Evolutionary conservation across 345 rosid species (phyloP).

Genomic region (Eucalyptus urophylla): DNA sequence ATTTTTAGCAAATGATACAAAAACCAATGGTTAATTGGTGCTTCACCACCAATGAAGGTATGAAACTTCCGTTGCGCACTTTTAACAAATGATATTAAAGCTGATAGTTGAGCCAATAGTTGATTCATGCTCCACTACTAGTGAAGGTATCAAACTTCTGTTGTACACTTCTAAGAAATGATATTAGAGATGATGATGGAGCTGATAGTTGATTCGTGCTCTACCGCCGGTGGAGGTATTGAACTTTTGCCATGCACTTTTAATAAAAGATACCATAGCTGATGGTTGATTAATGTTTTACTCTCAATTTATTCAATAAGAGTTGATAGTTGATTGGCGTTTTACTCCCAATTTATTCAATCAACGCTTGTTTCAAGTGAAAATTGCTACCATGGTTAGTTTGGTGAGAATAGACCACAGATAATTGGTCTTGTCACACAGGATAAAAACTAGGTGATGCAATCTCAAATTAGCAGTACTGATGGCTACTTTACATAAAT

Average conservation of each 20-base stretch:
- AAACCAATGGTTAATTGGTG: not conserved
- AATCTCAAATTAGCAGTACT: too few species aligned
- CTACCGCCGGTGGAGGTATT: not conserved
- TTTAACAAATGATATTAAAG: too few species aligned
- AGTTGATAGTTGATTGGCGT: too few species aligned
- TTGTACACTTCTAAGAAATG: too few species aligned
- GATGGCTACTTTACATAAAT: too few species aligned
- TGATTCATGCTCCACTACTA: too few species aligned
- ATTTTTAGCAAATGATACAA: not conserved
- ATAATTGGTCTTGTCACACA: too few species aligned
- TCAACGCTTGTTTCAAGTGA: rapidly evolving
- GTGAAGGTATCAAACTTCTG: too few species aligned
- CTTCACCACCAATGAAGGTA: not conserved
- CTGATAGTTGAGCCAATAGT: too few species aligned
- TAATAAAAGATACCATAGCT: rapidly evolving
- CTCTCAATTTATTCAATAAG: not conserved
- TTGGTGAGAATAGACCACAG: not conserved
- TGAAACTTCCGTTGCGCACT: too few species aligned
- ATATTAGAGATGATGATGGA: rapidly evolving
- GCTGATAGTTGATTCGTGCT: not conserved
- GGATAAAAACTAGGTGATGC: too few species aligned
- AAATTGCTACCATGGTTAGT: not conserved
- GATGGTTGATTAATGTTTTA: not conserved
- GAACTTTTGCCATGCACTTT: not conserved
- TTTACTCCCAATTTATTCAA: not conserved